These are phyloP conservation scores for Insectozyma bohioensis DNA, from an alignment of 1,139 yeast species.

Conservation along the genomic window DNA sequence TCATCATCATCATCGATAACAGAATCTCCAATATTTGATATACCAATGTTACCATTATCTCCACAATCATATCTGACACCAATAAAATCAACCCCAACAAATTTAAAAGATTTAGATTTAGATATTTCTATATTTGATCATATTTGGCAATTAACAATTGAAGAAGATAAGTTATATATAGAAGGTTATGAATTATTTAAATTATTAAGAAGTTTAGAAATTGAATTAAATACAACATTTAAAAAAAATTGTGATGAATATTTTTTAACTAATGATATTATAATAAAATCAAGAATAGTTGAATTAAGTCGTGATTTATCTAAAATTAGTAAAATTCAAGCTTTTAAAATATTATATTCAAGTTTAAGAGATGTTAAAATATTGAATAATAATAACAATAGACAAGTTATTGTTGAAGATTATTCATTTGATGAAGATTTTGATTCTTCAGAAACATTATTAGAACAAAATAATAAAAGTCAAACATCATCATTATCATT, in stretches of 20 bases:
- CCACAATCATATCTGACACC: slow-evolving; percentile 4
- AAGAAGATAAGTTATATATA: neutral
- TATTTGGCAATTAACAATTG: slow-evolving; percentile 9
- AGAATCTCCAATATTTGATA: neutral
- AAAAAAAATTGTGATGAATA: slow-evolving; percentile 1
- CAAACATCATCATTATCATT: too few relatives aligned
- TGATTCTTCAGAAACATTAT: too few relatives aligned
- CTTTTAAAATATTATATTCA: slow-evolving; percentile 12
- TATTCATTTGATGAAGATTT: too few relatives aligned
- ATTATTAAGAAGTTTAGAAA: slow-evolving; percentile 8
- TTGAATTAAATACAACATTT: slow-evolving; percentile 1
- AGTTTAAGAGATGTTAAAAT: too few relatives aligned
- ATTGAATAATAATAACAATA: too few relatives aligned
- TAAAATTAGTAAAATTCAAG: slow-evolving; percentile 7
- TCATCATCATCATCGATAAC: too few relatives aligned
- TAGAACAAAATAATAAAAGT: too few relatives aligned
- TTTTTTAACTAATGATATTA: slow-evolving; percentile 7
- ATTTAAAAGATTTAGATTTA: too few relatives aligned
- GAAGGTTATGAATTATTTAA: slow-evolving; percentile 5
- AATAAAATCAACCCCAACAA: too few relatives aligned
- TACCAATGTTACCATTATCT: neutral
- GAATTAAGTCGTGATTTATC: slow-evolving; percentile 5
- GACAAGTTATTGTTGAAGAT: too few relatives aligned
- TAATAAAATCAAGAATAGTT: slow-evolving; percentile 7
- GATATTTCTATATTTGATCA: slow-evolving; percentile 9